These are phyloP conservation scores for Saccharomycopsis phalli DNA, from an alignment of 1,139 yeast genomes.

Conservation along the genomic window DNA sequence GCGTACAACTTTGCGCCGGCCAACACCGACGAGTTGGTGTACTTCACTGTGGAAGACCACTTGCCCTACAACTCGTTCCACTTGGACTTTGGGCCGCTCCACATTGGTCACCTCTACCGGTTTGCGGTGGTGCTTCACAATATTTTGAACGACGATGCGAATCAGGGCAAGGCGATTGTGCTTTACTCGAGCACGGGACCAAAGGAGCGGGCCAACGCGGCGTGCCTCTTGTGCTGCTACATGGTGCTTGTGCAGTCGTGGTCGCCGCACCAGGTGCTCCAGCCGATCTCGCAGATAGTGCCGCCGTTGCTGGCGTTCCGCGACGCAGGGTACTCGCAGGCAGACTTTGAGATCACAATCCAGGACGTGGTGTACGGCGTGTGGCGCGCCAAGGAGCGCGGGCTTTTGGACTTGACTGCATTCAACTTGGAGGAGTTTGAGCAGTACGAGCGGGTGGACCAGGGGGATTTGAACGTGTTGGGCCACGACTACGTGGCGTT, in stretches of 20 bases:
- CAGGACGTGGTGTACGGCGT: constrained; percentile 94
- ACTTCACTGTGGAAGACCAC: constrained; percentile 87
- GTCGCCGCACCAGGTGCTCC: constrained; percentile 97
- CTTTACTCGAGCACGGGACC: constrained; percentile 79
- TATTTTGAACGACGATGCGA: constrained; percentile 73
- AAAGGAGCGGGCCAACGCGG: constrained; percentile 84
- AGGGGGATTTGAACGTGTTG: constrained; percentile 88
- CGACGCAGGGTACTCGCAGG: constrained; percentile 94
- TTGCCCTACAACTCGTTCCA: constrained; percentile 89
- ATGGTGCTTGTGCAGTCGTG: constrained; percentile 93
- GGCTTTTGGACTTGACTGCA: constrained; percentile 76
- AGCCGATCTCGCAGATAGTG: constrained; percentile 84
- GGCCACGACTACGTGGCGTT: constrained; percentile 94
- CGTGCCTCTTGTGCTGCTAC: constrained; percentile 86
- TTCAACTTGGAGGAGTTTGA: constrained; percentile 92
- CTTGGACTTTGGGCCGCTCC: constrained; percentile 92
- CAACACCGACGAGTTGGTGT: constrained; percentile 68
- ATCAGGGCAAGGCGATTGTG: constrained; percentile 83
- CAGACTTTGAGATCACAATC: constrained; percentile 86
- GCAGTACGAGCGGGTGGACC: constrained; percentile 89
- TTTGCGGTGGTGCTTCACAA: constrained; percentile 94
- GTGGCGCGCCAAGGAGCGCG: constrained; percentile 97
- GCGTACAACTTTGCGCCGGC: constrained; percentile 76
- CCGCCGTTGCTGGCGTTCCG: constrained; percentile 94
- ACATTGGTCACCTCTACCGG: constrained; percentile 85